A percentile compares a stretch with the other conserved stretches of the same genome.
phyloP scores from a whole-genome alignment of 202 grass and related monocot genomes.

The Carex arenaria region DNA sequence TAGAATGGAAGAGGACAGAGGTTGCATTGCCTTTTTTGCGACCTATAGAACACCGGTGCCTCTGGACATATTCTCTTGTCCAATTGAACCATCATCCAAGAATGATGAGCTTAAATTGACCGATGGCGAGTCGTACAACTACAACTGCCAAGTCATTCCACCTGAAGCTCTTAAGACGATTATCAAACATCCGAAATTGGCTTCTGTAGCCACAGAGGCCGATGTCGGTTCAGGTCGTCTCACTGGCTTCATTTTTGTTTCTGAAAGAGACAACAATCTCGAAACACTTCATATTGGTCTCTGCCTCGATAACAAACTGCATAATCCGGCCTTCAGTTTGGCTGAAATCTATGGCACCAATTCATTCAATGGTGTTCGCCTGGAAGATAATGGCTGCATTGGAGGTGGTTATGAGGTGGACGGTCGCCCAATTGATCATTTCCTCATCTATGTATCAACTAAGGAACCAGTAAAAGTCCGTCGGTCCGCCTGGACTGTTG shows the following conservation, averaged over 20 bases:
- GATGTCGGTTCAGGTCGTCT: slow-evolving; percentile 15
- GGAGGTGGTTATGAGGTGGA: slow-evolving; percentile 25
- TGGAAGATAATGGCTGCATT: slow-evolving; percentile 44
- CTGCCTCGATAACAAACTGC: neutral
- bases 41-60: slow-evolving; percentile 39
- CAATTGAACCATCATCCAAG: neutral
- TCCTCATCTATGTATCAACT: slow-evolving; percentile 41
- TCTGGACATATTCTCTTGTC: slow-evolving; percentile 41
- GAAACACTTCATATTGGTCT: slow-evolving; percentile 36
- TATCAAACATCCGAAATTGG: slow-evolving; percentile 15
- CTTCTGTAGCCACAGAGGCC: slow-evolving; percentile 8
- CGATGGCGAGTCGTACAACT: slow-evolving; percentile 37
- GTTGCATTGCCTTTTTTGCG: slow-evolving; percentile 36
- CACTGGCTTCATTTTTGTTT: slow-evolving; percentile 39
- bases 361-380: slow-evolving; percentile 7
- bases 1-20: slow-evolving; percentile 24
- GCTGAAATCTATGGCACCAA: slow-evolving; percentile 25
- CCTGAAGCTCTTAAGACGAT: slow-evolving; percentile 22
- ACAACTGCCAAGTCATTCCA: slow-evolving; percentile 31
- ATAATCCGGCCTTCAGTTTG: slow-evolving; percentile 10
- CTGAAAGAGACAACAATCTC: slow-evolving; percentile 29
- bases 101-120: slow-evolving; percentile 19
- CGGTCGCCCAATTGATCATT: slow-evolving; percentile 3
- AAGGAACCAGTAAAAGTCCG: slow-evolving; percentile 12
- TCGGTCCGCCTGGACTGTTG: slow-evolving; percentile 30